Evolutionary conservation across 805 yeast species (phyloP).

Genomic region (Wickerhamomyces chambardii): DNA sequence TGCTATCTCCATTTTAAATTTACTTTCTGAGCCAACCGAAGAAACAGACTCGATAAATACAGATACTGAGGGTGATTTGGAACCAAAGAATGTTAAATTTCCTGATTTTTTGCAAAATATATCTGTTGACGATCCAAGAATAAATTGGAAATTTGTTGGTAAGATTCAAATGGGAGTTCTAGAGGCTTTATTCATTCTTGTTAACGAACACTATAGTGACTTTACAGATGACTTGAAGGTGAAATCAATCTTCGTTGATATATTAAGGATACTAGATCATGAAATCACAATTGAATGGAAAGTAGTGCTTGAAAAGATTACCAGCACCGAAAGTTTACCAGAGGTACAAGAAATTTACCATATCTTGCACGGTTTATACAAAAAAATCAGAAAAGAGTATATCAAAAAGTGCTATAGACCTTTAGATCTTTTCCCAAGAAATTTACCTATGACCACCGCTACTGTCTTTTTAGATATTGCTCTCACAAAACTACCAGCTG

Average conservation of each 20-base stretch:
- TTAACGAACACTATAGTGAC: slow-evolving; percentile 65
- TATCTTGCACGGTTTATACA: slow-evolving; percentile 36
- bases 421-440: slow-evolving; percentile 12
- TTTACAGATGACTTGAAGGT: slow-evolving; percentile 61
- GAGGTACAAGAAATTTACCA: slow-evolving; percentile 20
- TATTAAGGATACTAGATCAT: slow-evolving; percentile 58
- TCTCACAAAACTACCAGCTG: slow-evolving; percentile 17
- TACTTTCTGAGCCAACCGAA: slow-evolving; percentile 11
- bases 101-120: slow-evolving; percentile 51
- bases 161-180: slow-evolving; percentile 77
- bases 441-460: slow-evolving; percentile 1
- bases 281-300: slow-evolving; percentile 51
- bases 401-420: slow-evolving; percentile 69
- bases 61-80: too few species aligned
- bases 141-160: slow-evolving; percentile 60
- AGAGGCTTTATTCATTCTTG: slow-evolving; percentile 65
- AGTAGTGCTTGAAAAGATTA: slow-evolving; percentile 14
- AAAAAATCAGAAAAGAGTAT: slow-evolving; percentile 57
- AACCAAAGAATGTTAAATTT: slow-evolving; percentile 20
- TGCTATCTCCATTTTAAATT: slow-evolving; percentile 38
- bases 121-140: slow-evolving; percentile 29
- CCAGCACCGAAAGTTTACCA: slow-evolving; percentile 11
- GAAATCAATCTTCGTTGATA: slow-evolving; percentile 49
- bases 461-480: slow-evolving; percentile 1
- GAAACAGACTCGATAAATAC: not conserved